These are phyloP conservation scores for Hygrophorus pudorinus DNA, from an alignment of 768 basidiomycete genomes.

Conservation along the genomic window DNA sequence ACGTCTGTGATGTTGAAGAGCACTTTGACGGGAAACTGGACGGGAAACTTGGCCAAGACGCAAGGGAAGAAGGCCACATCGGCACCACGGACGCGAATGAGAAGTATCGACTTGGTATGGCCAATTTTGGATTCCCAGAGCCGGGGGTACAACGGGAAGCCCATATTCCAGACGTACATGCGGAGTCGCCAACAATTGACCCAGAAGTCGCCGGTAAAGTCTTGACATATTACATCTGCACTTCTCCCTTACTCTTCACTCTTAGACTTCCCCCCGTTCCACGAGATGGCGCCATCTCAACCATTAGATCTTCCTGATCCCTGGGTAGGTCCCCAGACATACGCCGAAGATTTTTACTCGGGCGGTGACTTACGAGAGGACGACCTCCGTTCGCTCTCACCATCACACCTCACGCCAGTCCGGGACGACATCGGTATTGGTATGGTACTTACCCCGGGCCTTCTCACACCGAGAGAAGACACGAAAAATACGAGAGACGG, in stretches of 20 bases:
- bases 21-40: too few relatives aligned
- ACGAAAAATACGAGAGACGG: background rate
- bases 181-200: too few relatives aligned
- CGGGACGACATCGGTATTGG: background rate
- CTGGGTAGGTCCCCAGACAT: constrained; percentile 29
- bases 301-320: constrained; percentile 26
- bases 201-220: too few relatives aligned
- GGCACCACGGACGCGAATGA: constrained; percentile 3
- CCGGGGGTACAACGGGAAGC: too few relatives aligned
- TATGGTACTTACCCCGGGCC: background rate
- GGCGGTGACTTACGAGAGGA: constrained; percentile 28
- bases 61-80: too few relatives aligned
- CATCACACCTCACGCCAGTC: constrained; percentile 3
- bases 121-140: too few relatives aligned
- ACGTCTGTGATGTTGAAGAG: too few relatives aligned
- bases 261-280: background rate
- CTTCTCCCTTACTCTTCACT: background rate
- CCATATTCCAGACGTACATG: too few relatives aligned
- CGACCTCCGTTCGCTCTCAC: background rate
- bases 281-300: constrained; percentile 5
- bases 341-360: constrained; percentile 34
- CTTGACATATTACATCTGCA: background rate
- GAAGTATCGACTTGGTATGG: background rate
- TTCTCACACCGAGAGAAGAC: too few relatives aligned
- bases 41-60: too few relatives aligned